Evolutionary conservation across 2,329 filamentous ascomycete genomes (phyloP), one percentile per base, ranked within the genome.

Genomic region (Pleurostoma richardsiae): DNA sequence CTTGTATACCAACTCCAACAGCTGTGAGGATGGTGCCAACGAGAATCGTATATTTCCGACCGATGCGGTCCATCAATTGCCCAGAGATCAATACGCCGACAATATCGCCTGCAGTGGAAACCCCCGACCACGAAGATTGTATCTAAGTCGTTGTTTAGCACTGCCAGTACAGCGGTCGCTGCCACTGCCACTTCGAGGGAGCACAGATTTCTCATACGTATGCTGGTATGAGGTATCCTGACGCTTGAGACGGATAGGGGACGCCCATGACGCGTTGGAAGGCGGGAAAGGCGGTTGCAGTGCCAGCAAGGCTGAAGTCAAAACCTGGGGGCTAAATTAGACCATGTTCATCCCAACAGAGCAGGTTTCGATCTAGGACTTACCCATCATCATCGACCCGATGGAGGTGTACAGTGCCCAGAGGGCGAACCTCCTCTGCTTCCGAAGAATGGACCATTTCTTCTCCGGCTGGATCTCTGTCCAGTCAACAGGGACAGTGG

Each of bases 1-100:
- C 31, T 42, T 66, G 62, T 4, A 66, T 51, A 7, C 60, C 49
- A 28, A 66, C 54, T 8, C 60, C 61, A 3, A 47, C 58, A 5
- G 51, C 49, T 4, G 61, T 62, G 6, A 62, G 49, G 29, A 59
- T 5, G 4, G 53, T 46, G 7, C 58, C 59, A 29, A 53, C 50
- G 5, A 63, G 38, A 26, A 59, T 61, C 3, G 50, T 49, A n/a
- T 51, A 52, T 30, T 51, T 51, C 7, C 49, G 40, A 10, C 49
- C 49, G 4, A 51, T 49, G 2, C 49, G 43, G 19, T 49, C 46
- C 28, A 51, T 45, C 4, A 49, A 11, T 30, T 48, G 39, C 7
- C 49, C 49, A 4, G 49, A 49, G 5, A 51, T 19, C 8, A 51
- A 26, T 3, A 51, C 30, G 8, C 49, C 49, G 10, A 47, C 7